Percentiles rank a stretch among this genome's conserved stretches.
These are phyloP conservation scores for Adenanthera pavonina DNA, from an alignment of 306 rosid genomes.

Conservation along the genomic window DNA sequence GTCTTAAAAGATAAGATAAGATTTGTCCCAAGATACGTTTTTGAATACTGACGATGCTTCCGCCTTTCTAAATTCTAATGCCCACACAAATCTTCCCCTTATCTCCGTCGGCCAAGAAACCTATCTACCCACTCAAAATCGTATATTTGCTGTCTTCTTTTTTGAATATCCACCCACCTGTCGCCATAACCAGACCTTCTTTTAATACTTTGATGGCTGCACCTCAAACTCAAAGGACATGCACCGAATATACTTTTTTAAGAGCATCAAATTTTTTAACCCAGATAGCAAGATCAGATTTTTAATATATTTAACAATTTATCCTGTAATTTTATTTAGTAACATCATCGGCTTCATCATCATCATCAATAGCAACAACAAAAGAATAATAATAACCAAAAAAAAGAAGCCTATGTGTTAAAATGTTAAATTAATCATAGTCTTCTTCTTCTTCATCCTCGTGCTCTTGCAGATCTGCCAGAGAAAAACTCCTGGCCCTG, in stretches of 20 bases:
- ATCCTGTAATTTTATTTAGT: constrained; percentile 32
- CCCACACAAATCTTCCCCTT: not conserved
- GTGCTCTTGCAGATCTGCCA: constrained; percentile 81
- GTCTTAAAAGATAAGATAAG: constrained; percentile 9
- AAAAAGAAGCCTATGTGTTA: constrained; percentile 1
- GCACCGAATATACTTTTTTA: not conserved
- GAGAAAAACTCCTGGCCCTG: constrained; percentile 74
- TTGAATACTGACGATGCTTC: not conserved
- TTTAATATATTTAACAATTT: not conserved
- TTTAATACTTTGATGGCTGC: not conserved
- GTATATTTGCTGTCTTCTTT: not conserved
- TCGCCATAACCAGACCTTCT: not conserved
- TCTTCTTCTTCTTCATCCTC: constrained; percentile 51
- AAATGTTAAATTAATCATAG: constrained; percentile 26
- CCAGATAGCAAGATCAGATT: not conserved
- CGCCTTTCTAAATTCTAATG: not conserved
- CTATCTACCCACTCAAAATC: not conserved
- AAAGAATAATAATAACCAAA: not conserved
- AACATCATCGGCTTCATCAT: constrained; percentile 8
- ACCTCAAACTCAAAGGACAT: not conserved
- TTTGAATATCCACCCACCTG: not conserved
- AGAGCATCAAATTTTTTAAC: not conserved
- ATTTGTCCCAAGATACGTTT: constrained; percentile 26
- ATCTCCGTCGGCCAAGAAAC: not conserved
- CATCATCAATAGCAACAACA: not conserved